A percentile compares a stretch with the other conserved stretches of the same genome.
Evolutionary conservation across 1,139 yeast genomes (phyloP).

Genomic region (Suhomyces choctaworum): DNA sequence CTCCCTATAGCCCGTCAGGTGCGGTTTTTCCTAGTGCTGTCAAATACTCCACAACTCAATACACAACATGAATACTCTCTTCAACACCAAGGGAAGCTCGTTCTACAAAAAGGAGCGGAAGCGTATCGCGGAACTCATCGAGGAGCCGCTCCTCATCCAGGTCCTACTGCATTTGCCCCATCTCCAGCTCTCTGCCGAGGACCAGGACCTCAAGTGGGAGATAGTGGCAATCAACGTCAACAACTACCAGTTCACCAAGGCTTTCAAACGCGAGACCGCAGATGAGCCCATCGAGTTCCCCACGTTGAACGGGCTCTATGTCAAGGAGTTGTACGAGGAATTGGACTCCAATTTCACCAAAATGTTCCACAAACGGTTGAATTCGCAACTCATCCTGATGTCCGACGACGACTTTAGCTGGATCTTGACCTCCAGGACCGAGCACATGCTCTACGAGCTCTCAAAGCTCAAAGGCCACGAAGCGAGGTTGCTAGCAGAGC

Average conservation of each 20-base stretch:
- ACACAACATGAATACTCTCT: constrained; percentile 10
- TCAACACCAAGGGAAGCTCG: constrained; percentile 19
- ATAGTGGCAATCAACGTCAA: constrained; percentile 36
- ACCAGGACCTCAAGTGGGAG: constrained; percentile 38
- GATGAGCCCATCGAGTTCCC: constrained; percentile 24
- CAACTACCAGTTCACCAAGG: constrained; percentile 21
- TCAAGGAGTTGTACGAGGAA: constrained; percentile 27
- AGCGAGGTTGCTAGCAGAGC: constrained; percentile 27
- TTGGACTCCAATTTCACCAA: not conserved
- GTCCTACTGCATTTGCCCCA: constrained; percentile 37
- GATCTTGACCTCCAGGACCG: constrained; percentile 6
- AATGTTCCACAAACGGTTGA: not conserved
- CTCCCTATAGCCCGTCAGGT: too few species aligned
- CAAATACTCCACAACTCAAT: too few species aligned
- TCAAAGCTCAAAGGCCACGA: constrained; percentile 23
- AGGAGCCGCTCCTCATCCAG: constrained; percentile 31
- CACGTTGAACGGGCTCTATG: constrained; percentile 30
- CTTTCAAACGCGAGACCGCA: constrained; percentile 11
- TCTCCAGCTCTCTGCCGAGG: constrained; percentile 27
- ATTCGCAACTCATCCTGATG: not conserved
- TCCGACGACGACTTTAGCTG: not conserved
- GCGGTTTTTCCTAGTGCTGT: too few species aligned
- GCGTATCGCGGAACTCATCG: constrained; percentile 26
- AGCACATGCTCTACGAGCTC: constrained; percentile 27
- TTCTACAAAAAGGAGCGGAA: constrained; percentile 33